Base-by-base conservation (phyloP, 352 stramenopile species). In the Phytophthora lateralis region DNA sequence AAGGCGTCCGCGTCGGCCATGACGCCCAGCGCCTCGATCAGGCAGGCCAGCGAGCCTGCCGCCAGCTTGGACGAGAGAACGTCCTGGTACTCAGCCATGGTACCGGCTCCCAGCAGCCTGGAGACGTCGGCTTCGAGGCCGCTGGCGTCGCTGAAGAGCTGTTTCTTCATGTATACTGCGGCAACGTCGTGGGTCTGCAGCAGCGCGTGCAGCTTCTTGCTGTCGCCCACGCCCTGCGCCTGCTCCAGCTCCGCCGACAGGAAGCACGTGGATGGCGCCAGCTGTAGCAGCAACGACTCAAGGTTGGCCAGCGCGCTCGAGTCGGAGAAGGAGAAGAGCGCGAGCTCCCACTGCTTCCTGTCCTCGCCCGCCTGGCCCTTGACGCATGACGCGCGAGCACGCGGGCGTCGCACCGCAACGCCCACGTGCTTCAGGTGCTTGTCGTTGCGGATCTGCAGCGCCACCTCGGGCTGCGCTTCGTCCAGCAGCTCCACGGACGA, bases 391-490 rank as follows among this genome's bases (percentile, higher is more conserved):
- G 75, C 72, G n/a, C 84, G 84, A 49, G 76, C 51, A 7, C 87
- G 84, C 49, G 87, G 81, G 5, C 81, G 78, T 11, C 87, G 81
- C 64, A 91, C 70, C 0, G 85, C 88, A 52, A 96, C 84, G 34
- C 78, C 88, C 15, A 96, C 74, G 35, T 93, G 82, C 70, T 94
- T 96, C 27, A 92, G 68, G 38, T 90, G 70, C 70, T 94, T 94
- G 41, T 76, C 78, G 65, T 86, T 90, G 34, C 78, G 78, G 62
- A 96, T 89, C 65, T 92, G 78, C 46, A 96, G 58, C 44, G 88
- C 84, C 65, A 96, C 80, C 64, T 92, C 76, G 0, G 80, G 66
- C 68, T 80, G 68, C 41, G 69, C 64, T 26, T 73, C 53, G 10
- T 66, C 45, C 20, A 72, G 46, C 39, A 38, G 52, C 48, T 74